Conservation (phyloP, 2,329 filamentous ascomycete species). For the Thyridium curvatum region DNA sequence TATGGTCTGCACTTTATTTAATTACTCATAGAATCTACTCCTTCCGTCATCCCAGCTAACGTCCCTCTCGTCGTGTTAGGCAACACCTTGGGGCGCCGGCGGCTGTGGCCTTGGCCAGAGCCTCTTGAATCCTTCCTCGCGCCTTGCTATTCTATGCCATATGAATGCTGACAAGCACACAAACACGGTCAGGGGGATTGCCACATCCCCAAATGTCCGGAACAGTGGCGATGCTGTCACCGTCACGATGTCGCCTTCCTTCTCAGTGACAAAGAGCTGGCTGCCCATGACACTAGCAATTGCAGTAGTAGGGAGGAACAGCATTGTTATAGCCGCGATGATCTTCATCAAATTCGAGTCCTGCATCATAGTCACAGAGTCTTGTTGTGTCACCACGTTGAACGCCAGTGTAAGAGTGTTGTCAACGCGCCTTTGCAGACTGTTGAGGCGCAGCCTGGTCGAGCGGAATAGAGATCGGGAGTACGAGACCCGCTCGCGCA, state of each 20-base stretch:
- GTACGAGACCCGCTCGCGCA: conserved; percentile 20
- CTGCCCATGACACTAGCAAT: conserved; percentile 22
- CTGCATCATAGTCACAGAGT: conserved; percentile 24
- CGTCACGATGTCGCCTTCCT: not conserved
- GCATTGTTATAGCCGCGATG: conserved; percentile 27
- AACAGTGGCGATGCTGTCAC: not conserved
- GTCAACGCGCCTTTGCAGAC: conserved; percentile 26
- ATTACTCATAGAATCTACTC: no score
- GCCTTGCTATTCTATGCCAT: no score
- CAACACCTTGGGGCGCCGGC: no score
- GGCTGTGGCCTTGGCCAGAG: no score
- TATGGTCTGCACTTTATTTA: no score
- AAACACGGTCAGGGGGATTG: no score
- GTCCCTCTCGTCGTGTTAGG: no score
- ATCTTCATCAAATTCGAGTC: conserved; percentile 29
- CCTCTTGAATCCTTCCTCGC: no score
- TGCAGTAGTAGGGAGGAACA: conserved; percentile 28
- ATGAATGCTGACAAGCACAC: no score
- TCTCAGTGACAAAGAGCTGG: conserved; percentile 7
- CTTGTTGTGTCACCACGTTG: conserved; percentile 28
- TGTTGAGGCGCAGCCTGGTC: conserved; percentile 24
- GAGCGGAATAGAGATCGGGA: conserved; percentile 24
- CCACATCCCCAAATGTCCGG: no score
- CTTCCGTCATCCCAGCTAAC: no score
- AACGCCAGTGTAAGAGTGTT: conserved; percentile 26